Percentiles rank a stretch among this genome's conserved stretches.
phyloP scores from a whole-genome alignment of 192 early-diverging fungal species.

The Rhizoclosmatium globosum region DNA sequence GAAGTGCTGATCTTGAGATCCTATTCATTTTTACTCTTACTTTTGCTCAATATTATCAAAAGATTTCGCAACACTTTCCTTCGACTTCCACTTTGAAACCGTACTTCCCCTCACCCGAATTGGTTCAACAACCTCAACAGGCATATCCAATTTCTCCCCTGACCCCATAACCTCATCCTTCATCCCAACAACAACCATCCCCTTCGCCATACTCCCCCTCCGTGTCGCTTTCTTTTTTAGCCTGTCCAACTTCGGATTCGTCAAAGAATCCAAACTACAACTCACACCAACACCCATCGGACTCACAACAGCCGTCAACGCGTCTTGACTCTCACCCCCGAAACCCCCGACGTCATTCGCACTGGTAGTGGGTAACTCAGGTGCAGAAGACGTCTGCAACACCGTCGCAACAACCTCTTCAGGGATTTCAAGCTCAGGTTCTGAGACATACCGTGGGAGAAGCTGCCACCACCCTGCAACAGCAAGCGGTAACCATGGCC shows the following conservation, averaged over 20 bases:
- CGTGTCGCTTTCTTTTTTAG: constrained; percentile 10
- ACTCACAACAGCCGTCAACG: neutral
- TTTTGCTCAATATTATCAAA: too few relatives aligned
- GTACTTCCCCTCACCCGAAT: too few relatives aligned
- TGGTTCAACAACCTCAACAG: neutral
- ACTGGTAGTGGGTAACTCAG: neutral
- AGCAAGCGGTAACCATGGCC: constrained; percentile 50
- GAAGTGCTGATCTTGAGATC: too few relatives aligned
- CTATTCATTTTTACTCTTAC: too few relatives aligned
- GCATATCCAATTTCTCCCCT: neutral
- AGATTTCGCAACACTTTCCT: too few relatives aligned
- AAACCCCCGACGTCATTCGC: neutral
- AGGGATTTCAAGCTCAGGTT: constrained; percentile 7
- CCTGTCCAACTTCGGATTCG: neutral
- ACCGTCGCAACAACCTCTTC: neutral
- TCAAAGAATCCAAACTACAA: neutral
- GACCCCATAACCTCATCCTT: constrained; percentile 28
- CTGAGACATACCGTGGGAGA: constrained; percentile 27
- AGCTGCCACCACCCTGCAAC: constrained; percentile 41
- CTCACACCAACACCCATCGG: neutral
- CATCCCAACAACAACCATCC: constrained; percentile 28
- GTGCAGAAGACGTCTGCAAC: neutral
- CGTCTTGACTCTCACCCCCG: neutral
- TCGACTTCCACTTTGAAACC: constrained; percentile 1
- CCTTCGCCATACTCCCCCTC: constrained; percentile 27